Percentiles rank a stretch among this genome's conserved stretches.
Evolutionary conservation across 805 yeast genomes (phyloP).

Genomic region (Yarrowia porcina): DNA sequence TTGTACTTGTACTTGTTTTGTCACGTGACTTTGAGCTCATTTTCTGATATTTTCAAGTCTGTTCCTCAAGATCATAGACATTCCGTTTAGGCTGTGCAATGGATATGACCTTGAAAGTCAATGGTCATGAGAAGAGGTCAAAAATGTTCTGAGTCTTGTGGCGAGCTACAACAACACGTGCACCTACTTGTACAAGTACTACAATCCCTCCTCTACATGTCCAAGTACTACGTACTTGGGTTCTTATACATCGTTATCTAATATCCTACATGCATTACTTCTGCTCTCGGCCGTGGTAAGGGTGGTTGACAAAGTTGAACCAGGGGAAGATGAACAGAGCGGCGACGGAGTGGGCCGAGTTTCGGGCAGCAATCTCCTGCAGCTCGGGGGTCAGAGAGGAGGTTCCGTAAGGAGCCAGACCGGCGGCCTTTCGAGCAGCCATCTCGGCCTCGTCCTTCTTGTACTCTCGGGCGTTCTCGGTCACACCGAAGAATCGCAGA

Average conservation of each 20-base stretch:
- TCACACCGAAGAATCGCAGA: constrained; percentile 72
- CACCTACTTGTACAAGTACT: background rate
- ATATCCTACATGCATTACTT: constrained; percentile 22
- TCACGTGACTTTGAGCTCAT: too few species aligned
- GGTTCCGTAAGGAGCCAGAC: constrained; percentile 61
- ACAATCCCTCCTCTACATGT: background rate
- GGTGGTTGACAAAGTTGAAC: constrained; percentile 79
- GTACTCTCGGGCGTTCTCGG: constrained; percentile 71
- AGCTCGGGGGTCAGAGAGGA: constrained; percentile 64
- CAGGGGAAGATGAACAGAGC: constrained; percentile 65
- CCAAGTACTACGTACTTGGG: too few species aligned
- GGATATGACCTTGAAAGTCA: too few species aligned
- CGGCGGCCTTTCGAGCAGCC: constrained; percentile 61
- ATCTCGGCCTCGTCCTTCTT: constrained; percentile 69
- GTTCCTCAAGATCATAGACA: too few species aligned
- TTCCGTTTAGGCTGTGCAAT: background rate
- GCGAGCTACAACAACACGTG: too few species aligned
- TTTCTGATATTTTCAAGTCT: too few species aligned
- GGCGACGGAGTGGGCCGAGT: constrained; percentile 67
- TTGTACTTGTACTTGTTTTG: too few species aligned
- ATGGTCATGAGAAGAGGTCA: too few species aligned
- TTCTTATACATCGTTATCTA: constrained; percentile 21
- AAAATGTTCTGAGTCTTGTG: too few species aligned
- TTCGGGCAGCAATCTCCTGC: constrained; percentile 72
- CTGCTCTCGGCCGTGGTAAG: constrained; percentile 58